These are phyloP conservation scores for Citrullus colocynthis DNA, from an alignment of 306 rosid genomes.

Conservation along the genomic window DNA sequence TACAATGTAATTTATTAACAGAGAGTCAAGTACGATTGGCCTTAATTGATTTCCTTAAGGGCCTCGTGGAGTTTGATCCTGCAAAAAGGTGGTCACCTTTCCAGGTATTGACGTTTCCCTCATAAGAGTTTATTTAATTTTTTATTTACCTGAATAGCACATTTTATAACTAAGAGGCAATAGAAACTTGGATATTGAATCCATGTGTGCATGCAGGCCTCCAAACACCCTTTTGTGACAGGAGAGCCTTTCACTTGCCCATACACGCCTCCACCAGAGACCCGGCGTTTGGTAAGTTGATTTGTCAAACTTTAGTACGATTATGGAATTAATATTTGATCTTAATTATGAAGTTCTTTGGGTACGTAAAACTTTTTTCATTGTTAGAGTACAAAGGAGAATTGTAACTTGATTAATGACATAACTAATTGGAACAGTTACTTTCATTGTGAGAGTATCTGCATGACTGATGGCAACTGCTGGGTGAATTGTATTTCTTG, in stretches of 20 bases:
- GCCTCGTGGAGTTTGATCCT: slow-evolving; percentile 95
- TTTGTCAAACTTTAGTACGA: not conserved
- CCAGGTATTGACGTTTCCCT: slow-evolving; percentile 44
- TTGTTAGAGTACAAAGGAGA: not conserved
- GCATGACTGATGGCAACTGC: not conserved
- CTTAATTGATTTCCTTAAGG: slow-evolving; percentile 86
- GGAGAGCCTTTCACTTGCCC: slow-evolving; percentile 96
- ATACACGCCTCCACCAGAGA: slow-evolving; percentile 70
- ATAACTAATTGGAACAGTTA: not conserved
- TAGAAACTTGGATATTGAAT: slow-evolving; percentile 21
- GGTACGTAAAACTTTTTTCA: not conserved
- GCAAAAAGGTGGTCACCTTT: slow-evolving; percentile 96
- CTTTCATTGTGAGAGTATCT: not conserved
- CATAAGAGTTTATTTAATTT: slow-evolving; percentile 2
- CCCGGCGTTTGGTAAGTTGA: slow-evolving; percentile 76
- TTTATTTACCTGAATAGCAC: slow-evolving; percentile 15
- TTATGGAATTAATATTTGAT: slow-evolving; percentile 5
- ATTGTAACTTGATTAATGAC: not conserved
- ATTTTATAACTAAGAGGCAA: slow-evolving; percentile 13
- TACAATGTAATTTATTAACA: slow-evolving; percentile 32
- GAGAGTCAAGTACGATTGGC: slow-evolving; percentile 82
- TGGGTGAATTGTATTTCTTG: not conserved
- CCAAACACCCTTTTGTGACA: slow-evolving; percentile 94
- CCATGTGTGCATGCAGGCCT: slow-evolving; percentile 58
- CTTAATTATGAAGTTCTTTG: not conserved